These are phyloP conservation scores for Periconia digitata DNA, from an alignment of 2,329 filamentous ascomycete genomes.

Conservation along the genomic window DNA sequence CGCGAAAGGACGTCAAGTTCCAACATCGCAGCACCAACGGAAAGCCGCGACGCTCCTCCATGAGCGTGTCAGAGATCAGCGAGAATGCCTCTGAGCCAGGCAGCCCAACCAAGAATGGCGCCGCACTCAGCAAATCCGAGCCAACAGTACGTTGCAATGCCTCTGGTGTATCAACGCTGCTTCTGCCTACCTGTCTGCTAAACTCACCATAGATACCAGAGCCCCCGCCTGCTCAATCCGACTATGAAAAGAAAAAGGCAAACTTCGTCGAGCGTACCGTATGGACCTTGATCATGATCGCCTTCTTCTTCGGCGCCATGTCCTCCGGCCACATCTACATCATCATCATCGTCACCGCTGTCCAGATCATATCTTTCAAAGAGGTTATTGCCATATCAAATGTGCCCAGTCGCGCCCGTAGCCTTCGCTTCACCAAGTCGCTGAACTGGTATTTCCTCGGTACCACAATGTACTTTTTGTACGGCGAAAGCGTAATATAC, in stretches of 20 bases:
- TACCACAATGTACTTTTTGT: conserved; percentile 99
- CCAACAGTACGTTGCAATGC: conserved; percentile 7
- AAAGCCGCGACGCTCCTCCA: conserved; percentile 62
- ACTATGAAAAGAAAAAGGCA: conserved; percentile 98
- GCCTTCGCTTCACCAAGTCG: conserved; percentile 90
- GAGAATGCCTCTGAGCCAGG: conserved; percentile 58
- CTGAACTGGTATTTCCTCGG: conserved; percentile 99
- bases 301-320: conserved; percentile 84
- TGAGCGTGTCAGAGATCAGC: conserved; percentile 72
- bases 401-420: conserved; percentile 86
- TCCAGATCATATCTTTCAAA: conserved; percentile 98
- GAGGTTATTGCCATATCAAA: conserved; percentile 98
- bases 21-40: conserved; percentile 52
- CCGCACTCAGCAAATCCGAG: conserved; percentile 25
- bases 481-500: conserved; percentile 98
- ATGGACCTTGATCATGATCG: conserved; percentile 99
- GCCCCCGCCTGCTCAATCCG: conserved; percentile 53
- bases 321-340: conserved; percentile 98
- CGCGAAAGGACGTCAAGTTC: conserved; percentile 64
- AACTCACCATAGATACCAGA: conserved; percentile 38
- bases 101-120: conserved; percentile 52
- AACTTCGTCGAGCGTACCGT: conserved; percentile 96
- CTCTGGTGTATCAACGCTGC: too few relatives aligned
- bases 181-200: conserved; percentile 13
- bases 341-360: conserved; percentile 84